Evolutionary conservation across 2,329 filamentous ascomycete species (phyloP).

Genomic region (Rugonectria rugulosa): DNA sequence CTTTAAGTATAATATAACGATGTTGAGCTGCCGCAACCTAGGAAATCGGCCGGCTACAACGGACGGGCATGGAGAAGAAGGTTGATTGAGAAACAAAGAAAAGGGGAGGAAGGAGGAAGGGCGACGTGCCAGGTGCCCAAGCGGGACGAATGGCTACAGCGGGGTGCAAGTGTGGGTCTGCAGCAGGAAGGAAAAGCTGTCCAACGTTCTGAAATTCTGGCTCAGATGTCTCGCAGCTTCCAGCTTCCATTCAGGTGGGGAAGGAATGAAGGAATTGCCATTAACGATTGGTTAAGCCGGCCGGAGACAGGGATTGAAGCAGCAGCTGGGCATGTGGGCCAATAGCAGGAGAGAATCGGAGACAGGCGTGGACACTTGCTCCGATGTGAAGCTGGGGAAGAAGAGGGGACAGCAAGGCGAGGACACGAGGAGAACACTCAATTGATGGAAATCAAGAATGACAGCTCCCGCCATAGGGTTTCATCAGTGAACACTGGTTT

Average conservation of each 20-base stretch:
- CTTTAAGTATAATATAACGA: too few species aligned
- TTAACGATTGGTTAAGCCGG: slow-evolving; percentile 2
- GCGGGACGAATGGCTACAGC: too few species aligned
- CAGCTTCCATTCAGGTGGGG: slow-evolving; percentile 9
- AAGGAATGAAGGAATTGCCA: slow-evolving; percentile 5
- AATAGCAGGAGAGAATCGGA: background rate
- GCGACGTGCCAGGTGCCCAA: too few species aligned
- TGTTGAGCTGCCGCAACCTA: too few species aligned
- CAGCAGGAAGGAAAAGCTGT: too few species aligned
- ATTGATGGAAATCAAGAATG: background rate
- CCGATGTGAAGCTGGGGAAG: background rate
- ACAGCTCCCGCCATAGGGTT: background rate
- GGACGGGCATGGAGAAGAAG: background rate
- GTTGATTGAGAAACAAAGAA: background rate
- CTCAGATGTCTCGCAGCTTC: background rate
- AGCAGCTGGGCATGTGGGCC: background rate
- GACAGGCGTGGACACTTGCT: background rate
- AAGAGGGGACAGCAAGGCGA: background rate
- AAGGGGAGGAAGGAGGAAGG: too few species aligned
- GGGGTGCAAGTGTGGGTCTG: too few species aligned
- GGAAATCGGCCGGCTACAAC: too few species aligned
- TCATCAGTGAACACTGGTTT: too few species aligned
- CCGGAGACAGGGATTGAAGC: background rate
- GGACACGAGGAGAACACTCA: too few species aligned
- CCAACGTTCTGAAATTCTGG: background rate